Evolutionary conservation across 1,139 yeast genomes (phyloP).

Genomic region (Debaryomyces subglobosus): DNA sequence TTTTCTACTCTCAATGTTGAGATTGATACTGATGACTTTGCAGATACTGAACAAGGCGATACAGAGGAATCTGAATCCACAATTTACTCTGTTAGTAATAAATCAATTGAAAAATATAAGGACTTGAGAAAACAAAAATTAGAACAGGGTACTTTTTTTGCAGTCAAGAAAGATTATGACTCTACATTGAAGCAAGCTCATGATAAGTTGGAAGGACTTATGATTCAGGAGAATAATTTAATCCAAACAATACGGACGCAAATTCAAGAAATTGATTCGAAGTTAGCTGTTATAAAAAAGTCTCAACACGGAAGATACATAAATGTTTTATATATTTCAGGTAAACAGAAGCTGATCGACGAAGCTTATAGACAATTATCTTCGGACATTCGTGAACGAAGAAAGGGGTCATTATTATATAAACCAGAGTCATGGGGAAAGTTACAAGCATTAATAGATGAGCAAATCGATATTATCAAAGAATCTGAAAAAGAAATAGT

Average conservation of each 20-base stretch:
- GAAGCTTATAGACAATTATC: conserved; percentile 17
- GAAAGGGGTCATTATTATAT: conserved; percentile 32
- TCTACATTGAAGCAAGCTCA: conserved; percentile 33
- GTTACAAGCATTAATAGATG: conserved; percentile 31
- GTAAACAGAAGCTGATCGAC: conserved; percentile 33
- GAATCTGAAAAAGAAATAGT: conserved; percentile 50
- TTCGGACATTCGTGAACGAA: conserved; percentile 29
- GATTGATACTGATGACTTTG: conserved; percentile 4
- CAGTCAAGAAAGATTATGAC: conserved; percentile 34
- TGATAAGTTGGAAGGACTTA: conserved; percentile 31
- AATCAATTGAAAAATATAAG: conserved; percentile 25
- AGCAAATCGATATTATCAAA: conserved; percentile 29
- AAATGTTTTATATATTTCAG: conserved; percentile 39
- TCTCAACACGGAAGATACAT: conserved; percentile 32
- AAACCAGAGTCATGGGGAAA: conserved; percentile 39
- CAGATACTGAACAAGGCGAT: conserved; percentile 1
- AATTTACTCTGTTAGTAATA: conserved; percentile 22
- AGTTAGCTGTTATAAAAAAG: conserved; percentile 30
- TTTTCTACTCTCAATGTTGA: conserved; percentile 28
- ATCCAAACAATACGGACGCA: conserved; percentile 21
- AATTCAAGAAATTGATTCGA: conserved; percentile 32
- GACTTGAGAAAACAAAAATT: conserved; percentile 10
- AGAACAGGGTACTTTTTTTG: conserved; percentile 20
- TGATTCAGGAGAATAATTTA: conserved; percentile 26
- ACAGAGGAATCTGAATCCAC: conserved; percentile 10